Evolutionary conservation across 768 basidiomycete species (phyloP).

Genomic region (Dacryopinax spathularia): DNA sequence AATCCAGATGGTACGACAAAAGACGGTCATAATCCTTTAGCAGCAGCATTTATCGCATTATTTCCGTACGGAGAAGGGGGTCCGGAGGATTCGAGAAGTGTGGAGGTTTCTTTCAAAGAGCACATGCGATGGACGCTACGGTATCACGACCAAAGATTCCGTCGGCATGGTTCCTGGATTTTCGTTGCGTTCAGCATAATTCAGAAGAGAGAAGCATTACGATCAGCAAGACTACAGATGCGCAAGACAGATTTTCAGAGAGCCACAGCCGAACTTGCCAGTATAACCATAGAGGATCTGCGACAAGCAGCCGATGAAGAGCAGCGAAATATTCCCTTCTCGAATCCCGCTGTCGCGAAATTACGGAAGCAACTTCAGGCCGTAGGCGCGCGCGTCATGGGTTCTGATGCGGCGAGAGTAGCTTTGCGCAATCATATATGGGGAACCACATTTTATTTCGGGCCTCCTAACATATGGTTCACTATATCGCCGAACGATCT

Average conservation of each 20-base stretch:
- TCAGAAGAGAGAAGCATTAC: constrained; percentile 1
- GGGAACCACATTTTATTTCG: constrained; percentile 21
- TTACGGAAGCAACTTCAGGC: constrained; percentile 13
- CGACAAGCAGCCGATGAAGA: not conserved
- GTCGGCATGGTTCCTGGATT: not conserved
- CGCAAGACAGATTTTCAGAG: not conserved
- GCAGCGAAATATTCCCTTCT: not conserved
- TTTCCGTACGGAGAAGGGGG: constrained; percentile 29
- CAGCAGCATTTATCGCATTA: constrained; percentile 19
- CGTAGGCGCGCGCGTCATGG: constrained; percentile 12
- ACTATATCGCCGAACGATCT: constrained; percentile 32
- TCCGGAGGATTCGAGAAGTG: constrained; percentile 15
- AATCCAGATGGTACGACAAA: constrained; percentile 13
- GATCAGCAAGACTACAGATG: not conserved
- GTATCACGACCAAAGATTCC: constrained; percentile 7
- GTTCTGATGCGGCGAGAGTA: constrained; percentile 9
- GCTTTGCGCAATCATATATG: constrained; percentile 24
- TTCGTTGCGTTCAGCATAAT: constrained; percentile 7
- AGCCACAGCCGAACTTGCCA: not conserved
- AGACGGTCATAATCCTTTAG: constrained; percentile 1
- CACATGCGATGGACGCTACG: constrained; percentile 7
- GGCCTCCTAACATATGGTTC: constrained; percentile 29
- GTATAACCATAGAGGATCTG: not conserved
- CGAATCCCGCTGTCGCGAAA: constrained; percentile 3
- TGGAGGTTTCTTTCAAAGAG: constrained; percentile 4